Evolutionary conservation across 257 asterid species (phyloP), one percentile per base, ranked within the genome.

Genomic region (Salvia hispanica): DNA sequence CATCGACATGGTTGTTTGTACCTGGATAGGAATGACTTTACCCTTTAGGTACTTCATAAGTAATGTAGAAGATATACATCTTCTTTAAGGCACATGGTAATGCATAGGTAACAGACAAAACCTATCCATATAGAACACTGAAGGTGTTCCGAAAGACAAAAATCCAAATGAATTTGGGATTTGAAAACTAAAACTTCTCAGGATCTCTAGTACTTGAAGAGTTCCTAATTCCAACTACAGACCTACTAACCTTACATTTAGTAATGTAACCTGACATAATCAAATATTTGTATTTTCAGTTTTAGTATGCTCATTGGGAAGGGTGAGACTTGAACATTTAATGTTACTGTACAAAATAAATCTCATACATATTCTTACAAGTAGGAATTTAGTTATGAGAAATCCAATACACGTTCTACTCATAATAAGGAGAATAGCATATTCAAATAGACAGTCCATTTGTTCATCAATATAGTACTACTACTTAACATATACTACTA

Each of bases 1-100:
- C 81, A 62, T 81, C 85, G 48, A 66, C 69, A 76, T 83, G 90
- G 21, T 78, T 70, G 44, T 84, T 42, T 56, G 83, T 64, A 71
- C 85, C 97, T 88, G 82, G 72, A 71, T 34, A 62, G 62, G 5
- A 73, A 75, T 55, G 44, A 72, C 7, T 48, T 74, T 67, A 31
- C 61, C 31, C 58, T 39, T 67, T 37, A 55, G 16, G 56, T 34
- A 45, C 53, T 45, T 68, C 40, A 45, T 28, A 57, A 15, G 21
- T 64, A 77, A 73, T 4, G 12, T 46, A 42, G 3, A 51, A 52
- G 1, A 63, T 37, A 28, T 13, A 10, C 9, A 54, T 51, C 59
- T 14, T 28, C 6, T 33, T 40, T 61, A 58, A 52, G 52, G 52
- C 48, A 36, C 11, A 58, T 16, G 50, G 50, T 6, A 37, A 61